Evolutionary conservation across 495 filamentous ascomycete species (phyloP), one percentile per base, ranked within the genome.

Genomic region (Neurospora sp.): DNA sequence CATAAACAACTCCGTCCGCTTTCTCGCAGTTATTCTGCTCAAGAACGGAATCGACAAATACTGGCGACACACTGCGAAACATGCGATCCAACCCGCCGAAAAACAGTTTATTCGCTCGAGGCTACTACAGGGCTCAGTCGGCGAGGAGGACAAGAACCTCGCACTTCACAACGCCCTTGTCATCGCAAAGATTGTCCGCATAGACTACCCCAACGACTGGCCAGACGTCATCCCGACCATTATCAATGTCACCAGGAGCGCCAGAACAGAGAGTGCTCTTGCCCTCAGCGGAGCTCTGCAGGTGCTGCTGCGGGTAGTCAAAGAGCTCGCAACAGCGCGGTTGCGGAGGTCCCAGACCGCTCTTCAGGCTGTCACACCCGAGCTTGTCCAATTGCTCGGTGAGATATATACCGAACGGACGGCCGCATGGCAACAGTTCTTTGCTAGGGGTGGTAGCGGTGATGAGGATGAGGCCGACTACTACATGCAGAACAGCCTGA

Each of bases 21-120:
- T 96, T 79, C 88, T 97, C n/a, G 90, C 94, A 21, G 90, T 97
- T 70, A 98, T 97, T 74, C 92, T 96, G 78, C 84, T 99, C 71
- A 98, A 98, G 80, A 97, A 98, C 80, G 96, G 93, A 36, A 93
- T 97, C 78, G 95, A 98, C 77, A 94, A 92, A 80, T 93, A 93
- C 80, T 99, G 96, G 96, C 88, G 96, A 88, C 90, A 76, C 48
- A 90, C 88, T 4, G 87, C 91, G 19, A 84, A 80, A 74, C 91
- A 90, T 80, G 88, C 91, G 38, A 92, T 98, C 48, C 84, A 81
- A 10, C 90, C 92, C 74, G 88, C 90, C 11, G 90, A 96, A 76
- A 97, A 94, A 80, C 81, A 86, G 9, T 80, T 86, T 31, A 93
- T 99, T 70, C 91, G 95, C 70, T 86, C 86, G 3, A 88, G 90